phyloP scores from a whole-genome alignment of 2,329 filamentous ascomycete species.

The Elsinoe batatas region DNA sequence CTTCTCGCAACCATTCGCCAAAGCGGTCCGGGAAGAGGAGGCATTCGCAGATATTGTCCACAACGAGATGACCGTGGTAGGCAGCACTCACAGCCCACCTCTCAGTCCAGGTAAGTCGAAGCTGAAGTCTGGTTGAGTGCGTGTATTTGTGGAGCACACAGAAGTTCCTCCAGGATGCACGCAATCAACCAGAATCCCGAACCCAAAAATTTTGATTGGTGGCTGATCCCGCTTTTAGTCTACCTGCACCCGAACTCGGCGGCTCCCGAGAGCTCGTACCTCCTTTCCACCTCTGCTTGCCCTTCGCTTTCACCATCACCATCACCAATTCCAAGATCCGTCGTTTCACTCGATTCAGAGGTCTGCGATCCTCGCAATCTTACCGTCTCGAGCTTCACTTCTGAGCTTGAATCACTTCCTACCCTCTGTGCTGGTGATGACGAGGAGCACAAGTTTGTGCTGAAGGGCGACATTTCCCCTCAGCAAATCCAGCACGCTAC shows the following conservation, averaged over 20 bases:
- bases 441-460: conserved; percentile 31
- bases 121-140: conserved; percentile 13
- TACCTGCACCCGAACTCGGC: conserved; percentile 59
- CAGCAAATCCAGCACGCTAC: conserved; percentile 28
- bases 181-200: conserved; percentile 14
- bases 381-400: conserved; percentile 52
- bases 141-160: conserved; percentile 1
- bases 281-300: conserved; percentile 62
- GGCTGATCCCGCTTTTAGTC: conserved; percentile 34
- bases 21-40: conserved; percentile 62
- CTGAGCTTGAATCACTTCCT: conserved; percentile 57
- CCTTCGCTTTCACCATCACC: conserved; percentile 82
- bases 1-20: conserved; percentile 36
- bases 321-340: conserved; percentile 62
- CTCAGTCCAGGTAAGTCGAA: conserved; percentile 75
- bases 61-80: conserved; percentile 55
- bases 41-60: conserved; percentile 63
- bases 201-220: conserved; percentile 5
- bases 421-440: conserved; percentile 50
- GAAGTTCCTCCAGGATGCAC: conserved; percentile 7
- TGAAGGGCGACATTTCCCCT: conserved; percentile 35
- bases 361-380: conserved; percentile 85
- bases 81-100: conserved; percentile 67
- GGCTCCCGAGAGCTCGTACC: conserved; percentile 50
- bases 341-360: conserved; percentile 53